A percentile compares a stretch with the other conserved stretches of the same genome.
Evolutionary conservation across 345 rosid species (phyloP).

Genomic region (Arabis alpina): DNA sequence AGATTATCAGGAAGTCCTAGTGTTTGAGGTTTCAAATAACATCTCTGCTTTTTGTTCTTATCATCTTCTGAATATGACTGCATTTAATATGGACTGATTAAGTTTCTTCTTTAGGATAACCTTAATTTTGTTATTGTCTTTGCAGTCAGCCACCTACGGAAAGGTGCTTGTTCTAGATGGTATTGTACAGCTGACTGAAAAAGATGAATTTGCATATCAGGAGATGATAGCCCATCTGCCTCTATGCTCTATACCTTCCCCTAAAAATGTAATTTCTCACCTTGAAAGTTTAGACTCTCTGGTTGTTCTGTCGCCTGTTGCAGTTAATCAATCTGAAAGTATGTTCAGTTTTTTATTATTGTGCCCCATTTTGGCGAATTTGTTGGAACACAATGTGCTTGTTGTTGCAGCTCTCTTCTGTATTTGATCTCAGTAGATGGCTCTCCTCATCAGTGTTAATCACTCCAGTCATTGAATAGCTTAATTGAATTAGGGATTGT

Average conservation of each 20-base stretch:
- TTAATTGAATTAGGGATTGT: no score
- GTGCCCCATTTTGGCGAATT: background rate
- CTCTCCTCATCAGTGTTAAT: conserved; percentile 4
- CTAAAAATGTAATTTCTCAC: conserved; percentile 64
- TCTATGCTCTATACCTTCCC: conserved; percentile 82
- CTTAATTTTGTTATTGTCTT: conserved; percentile 25
- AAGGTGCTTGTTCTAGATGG: conserved; percentile 99
- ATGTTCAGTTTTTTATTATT: conserved; percentile 7
- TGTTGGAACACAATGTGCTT: conserved; percentile 20
- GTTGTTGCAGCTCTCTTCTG: conserved; percentile 1
- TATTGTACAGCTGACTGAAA: conserved; percentile 91
- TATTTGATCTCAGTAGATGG: conserved; percentile 15
- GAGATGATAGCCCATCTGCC: conserved; percentile 99
- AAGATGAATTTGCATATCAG: conserved; percentile 97
- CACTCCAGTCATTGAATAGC: background rate
- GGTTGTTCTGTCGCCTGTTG: conserved; percentile 7
- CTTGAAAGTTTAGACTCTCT: conserved; percentile 13
- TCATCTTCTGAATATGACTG: background rate
- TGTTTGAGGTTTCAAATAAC: conserved; percentile 68
- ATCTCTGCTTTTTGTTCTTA: background rate
- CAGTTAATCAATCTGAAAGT: background rate
- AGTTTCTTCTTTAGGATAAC: conserved; percentile 11
- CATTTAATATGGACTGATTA: background rate
- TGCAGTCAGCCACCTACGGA: conserved; percentile 86
- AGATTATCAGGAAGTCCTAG: conserved; percentile 88